Base-by-base conservation (phyloP, 257 asterid genomes). In the Solanum pinnatisectum region DNA sequence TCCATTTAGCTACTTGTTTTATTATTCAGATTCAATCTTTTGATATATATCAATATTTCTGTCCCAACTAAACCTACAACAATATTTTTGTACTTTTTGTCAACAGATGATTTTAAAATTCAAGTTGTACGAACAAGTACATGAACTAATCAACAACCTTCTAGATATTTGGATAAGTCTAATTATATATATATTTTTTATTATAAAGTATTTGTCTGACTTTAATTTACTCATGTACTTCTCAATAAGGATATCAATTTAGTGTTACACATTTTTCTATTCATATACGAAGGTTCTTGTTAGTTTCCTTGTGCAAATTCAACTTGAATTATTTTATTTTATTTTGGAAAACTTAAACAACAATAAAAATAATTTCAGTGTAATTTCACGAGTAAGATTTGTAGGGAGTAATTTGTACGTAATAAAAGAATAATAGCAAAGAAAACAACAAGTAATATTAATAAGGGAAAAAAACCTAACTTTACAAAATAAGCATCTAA, bases 61-160 rank as follows among this genome's bases (percentile, higher is more conserved):
- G 6, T n/a, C 2, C 5, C 49, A 35, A 73, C 52, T 16, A 39
- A 39, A 77, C 63, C 12, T 11, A 78, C 39, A 25, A 42, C 1
- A 2, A 39, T 39, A 78, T 78, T 40, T 79, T 81, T 44, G 27
- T 16, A 18, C 40, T 44, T 2, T 6, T 44, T 46, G 85, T 81
- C 85, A 81, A 81, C 42, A 16, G 68, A 16, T 81, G 18, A 46
- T 20, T 82, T 30, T 30, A 49, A 82, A 82, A 78, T 78, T 81
- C 70, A 46, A 81, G 70, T 46, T 30, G 85, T 82, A 82, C 85
- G 85, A 82, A 49, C 85, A 82, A 82, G 85, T 82, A 82, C 85
- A 82, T 18, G 30, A 44, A 46, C 39, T 30, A 18, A 81, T 30
- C 30, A 14, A 44, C 39, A 13, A 9, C 27, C 70, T 30, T 82